phyloP scores from a whole-genome alignment of 805 yeast species.

The Hanseniaspora jakobsenii region DNA sequence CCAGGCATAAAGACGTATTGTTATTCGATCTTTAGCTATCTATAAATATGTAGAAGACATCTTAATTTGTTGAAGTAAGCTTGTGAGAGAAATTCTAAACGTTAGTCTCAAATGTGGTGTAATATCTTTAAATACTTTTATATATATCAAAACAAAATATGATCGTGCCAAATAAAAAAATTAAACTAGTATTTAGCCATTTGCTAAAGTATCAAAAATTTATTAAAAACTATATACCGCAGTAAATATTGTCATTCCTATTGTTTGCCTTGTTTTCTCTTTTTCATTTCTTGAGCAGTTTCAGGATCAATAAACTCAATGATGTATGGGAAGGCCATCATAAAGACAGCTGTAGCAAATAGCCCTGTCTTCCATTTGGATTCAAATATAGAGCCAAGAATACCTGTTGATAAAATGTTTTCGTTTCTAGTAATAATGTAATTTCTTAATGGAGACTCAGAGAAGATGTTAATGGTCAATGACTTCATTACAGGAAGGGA shows the following conservation, averaged over 20 bases:
- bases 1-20: too few relatives aligned
- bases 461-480: conserved; percentile 22
- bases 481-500: conserved; percentile 22
- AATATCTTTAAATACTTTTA: too few relatives aligned
- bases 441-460: conserved; percentile 25
- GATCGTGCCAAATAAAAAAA: too few relatives aligned
- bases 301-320: conserved; percentile 35
- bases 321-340: conserved; percentile 27
- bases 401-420: conserved; percentile 30
- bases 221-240: too few relatives aligned
- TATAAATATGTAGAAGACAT: too few relatives aligned
- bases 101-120: too few relatives aligned
- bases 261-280: conserved; percentile 21
- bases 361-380: conserved; percentile 29
- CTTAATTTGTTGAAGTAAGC: too few relatives aligned
- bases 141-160: too few relatives aligned
- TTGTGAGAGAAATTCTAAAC: too few relatives aligned
- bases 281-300: conserved; percentile 28
- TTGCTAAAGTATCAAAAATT: too few relatives aligned
- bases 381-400: conserved; percentile 29
- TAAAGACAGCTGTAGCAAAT: conserved; percentile 24
- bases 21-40: too few relatives aligned
- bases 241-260: neutral
- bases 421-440: conserved; percentile 28
- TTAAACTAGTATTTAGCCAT: too few relatives aligned